Conservation (phyloP, 2,329 filamentous ascomycete species). For the Cladosporium sp. region DNA sequence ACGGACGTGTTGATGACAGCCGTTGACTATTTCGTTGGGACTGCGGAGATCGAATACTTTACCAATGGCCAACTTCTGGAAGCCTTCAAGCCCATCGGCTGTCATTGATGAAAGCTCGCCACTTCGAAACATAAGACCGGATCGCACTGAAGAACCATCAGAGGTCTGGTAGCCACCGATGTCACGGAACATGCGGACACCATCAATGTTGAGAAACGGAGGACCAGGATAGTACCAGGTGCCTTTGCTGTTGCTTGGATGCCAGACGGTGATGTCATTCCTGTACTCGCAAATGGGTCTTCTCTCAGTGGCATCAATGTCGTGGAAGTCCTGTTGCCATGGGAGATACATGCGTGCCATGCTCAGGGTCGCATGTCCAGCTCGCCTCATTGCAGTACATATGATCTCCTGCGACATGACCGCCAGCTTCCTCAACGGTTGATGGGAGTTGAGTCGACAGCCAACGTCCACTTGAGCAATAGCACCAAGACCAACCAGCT, state of each 20-base stretch:
- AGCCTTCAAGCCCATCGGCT: slow-evolving; percentile 43
- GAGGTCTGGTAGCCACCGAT: slow-evolving; percentile 51
- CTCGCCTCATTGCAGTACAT: background rate
- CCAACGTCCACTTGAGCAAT: slow-evolving; percentile 6
- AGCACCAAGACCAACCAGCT: background rate
- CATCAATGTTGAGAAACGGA: slow-evolving; percentile 39
- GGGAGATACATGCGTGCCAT: slow-evolving; percentile 1
- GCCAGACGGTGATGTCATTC: background rate
- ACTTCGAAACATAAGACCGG: slow-evolving; percentile 58
- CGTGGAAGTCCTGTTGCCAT: background rate
- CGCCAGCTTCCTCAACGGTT: slow-evolving; percentile 3
- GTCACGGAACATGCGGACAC: slow-evolving; percentile 62
- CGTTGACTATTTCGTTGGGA: slow-evolving; percentile 39
- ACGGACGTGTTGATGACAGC: background rate
- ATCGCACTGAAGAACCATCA: slow-evolving; percentile 42
- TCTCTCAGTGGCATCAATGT: background rate
- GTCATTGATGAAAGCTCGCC: slow-evolving; percentile 59
- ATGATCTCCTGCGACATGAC: slow-evolving; percentile 4
- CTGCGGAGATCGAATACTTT: slow-evolving; percentile 63
- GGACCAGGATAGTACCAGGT: slow-evolving; percentile 10
- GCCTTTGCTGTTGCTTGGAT: background rate
- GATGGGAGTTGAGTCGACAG: background rate
- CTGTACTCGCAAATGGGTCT: background rate
- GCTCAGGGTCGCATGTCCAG: background rate
- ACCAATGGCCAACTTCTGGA: slow-evolving; percentile 51